These are phyloP conservation scores for Urostyla sp. DNA, from an alignment of 73 alveolate species.

Conservation along the genomic window DNA sequence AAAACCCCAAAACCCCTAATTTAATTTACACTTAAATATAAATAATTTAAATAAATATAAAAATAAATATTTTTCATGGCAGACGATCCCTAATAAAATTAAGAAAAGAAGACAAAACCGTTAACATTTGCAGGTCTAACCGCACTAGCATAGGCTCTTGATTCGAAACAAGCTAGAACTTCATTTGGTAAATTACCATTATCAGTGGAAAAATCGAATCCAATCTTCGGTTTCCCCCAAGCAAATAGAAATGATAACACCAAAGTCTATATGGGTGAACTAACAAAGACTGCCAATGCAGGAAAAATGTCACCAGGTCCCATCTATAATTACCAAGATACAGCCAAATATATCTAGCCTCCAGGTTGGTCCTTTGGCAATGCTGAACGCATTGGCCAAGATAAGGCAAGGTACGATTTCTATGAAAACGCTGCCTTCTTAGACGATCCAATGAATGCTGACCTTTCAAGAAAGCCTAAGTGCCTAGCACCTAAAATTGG, in stretches of 20 bases:
- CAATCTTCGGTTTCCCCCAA: slow-evolving; percentile 55
- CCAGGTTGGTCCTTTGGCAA: slow-evolving; percentile 72
- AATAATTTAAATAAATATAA: slow-evolving; percentile 2
- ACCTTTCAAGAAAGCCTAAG: slow-evolving; percentile 33
- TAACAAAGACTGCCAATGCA: slow-evolving; percentile 40
- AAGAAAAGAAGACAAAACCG: slow-evolving; percentile 70
- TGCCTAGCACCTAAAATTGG: slow-evolving; percentile 67
- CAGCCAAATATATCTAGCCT: slow-evolving; percentile 31
- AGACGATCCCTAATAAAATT: slow-evolving; percentile 54
- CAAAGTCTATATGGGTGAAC: slow-evolving; percentile 33
- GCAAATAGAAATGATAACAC: slow-evolving; percentile 49
- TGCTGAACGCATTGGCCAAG: slow-evolving; percentile 27
- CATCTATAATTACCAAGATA: slow-evolving; percentile 44
- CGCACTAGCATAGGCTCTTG: slow-evolving; percentile 60
- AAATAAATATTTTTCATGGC: slow-evolving; percentile 15
- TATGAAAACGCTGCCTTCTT: slow-evolving; percentile 58
- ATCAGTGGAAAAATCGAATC: slow-evolving; percentile 64
- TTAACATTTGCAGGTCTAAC: slow-evolving; percentile 65
- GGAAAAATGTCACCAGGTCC: slow-evolving; percentile 73
- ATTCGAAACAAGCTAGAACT: slow-evolving; percentile 65
- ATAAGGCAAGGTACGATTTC: slow-evolving; percentile 55
- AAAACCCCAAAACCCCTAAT: slow-evolving; percentile 48
- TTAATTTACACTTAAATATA: neutral
- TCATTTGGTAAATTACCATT: slow-evolving; percentile 66
- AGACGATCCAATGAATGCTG: slow-evolving; percentile 62